phyloP scores from a whole-genome alignment of 2,329 filamentous ascomycete genomes.

The Emmonsiellopsis sp. region DNA sequence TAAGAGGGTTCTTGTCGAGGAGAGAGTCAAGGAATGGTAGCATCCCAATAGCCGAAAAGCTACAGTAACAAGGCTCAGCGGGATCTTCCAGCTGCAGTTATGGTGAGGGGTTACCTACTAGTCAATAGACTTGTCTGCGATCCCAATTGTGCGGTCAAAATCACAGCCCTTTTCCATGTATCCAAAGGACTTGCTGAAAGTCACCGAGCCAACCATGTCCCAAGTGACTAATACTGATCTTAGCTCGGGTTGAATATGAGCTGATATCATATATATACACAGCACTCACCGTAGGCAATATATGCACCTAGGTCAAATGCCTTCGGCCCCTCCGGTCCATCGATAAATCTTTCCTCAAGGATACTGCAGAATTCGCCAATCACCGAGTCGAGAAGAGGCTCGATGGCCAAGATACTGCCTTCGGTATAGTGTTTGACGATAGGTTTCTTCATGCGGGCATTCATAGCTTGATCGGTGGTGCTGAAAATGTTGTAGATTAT shows the following conservation, averaged over 20 bases:
- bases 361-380: conserved; percentile 22
- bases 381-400: conserved; percentile 20
- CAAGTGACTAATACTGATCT: conserved; percentile 9
- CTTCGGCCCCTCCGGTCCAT: conserved; percentile 15
- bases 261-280: conserved; percentile 7
- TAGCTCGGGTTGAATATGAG: neutral
- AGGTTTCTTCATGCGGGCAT: conserved; percentile 29
- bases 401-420: conserved; percentile 15
- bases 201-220: conserved; percentile 19
- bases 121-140: conserved; percentile 14
- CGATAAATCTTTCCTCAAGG: conserved; percentile 25
- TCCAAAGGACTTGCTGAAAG: conserved; percentile 19
- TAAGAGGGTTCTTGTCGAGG: conserved; percentile 22
- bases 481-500: conserved; percentile 33
- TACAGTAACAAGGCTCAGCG: no score
- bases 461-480: conserved; percentile 21
- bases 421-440: conserved; percentile 29
- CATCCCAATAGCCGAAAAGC: conserved; percentile 16
- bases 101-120: conserved; percentile 6
- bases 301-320: conserved; percentile 33
- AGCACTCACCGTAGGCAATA: conserved; percentile 27
- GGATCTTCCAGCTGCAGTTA: no score
- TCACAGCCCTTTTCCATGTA: conserved; percentile 19
- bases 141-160: conserved; percentile 16
- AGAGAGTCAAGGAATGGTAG: conserved; percentile 19